These are phyloP conservation scores for Rhodofomes roseus DNA, from an alignment of 1,284 basidiomycete genomes.

Conservation along the genomic window DNA sequence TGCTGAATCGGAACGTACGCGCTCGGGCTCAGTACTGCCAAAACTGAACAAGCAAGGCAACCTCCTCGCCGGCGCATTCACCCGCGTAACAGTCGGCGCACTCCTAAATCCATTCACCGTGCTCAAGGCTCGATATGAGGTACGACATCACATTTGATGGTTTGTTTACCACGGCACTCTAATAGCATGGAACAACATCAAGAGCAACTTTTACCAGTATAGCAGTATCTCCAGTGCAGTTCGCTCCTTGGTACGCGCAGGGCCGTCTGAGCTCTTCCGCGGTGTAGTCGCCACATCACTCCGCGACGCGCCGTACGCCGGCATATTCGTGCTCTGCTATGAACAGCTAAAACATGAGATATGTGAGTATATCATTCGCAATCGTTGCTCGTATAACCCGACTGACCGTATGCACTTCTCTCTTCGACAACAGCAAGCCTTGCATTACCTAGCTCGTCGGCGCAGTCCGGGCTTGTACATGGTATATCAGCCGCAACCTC, in stretches of 20 bases:
- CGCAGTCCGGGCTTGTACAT: conserved; percentile 47
- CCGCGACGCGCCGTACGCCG: conserved; percentile 95
- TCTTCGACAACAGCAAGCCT: conserved; percentile 22
- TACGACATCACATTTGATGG: conserved; percentile 31
- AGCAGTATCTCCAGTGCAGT: conserved; percentile 62
- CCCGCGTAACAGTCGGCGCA: conserved; percentile 85
- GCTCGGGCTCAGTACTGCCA: conserved; percentile 60
- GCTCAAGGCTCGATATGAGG: conserved; percentile 94
- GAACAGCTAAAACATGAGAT: conserved; percentile 78
- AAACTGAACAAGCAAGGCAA: conserved; percentile 82
- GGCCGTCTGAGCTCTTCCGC: conserved; percentile 81
- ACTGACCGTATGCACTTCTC: background rate
- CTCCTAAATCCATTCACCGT: conserved; percentile 92
- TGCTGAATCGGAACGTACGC: conserved; percentile 22
- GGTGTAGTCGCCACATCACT: conserved; percentile 90
- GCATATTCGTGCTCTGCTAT: conserved; percentile 90
- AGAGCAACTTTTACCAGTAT: conserved; percentile 84
- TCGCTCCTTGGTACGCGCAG: conserved; percentile 60
- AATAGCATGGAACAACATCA: background rate
- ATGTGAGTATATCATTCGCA: conserved; percentile 37
- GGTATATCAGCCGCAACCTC: conserved; percentile 69
- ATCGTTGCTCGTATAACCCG: too few relatives aligned
- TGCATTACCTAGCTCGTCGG: conserved; percentile 36
- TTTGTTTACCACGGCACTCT: conserved; percentile 5
- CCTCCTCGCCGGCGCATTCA: conserved; percentile 84